Conservation (phyloP, 495 filamentous ascomycete genomes). For the Annulohypoxylon nitens region DNA sequence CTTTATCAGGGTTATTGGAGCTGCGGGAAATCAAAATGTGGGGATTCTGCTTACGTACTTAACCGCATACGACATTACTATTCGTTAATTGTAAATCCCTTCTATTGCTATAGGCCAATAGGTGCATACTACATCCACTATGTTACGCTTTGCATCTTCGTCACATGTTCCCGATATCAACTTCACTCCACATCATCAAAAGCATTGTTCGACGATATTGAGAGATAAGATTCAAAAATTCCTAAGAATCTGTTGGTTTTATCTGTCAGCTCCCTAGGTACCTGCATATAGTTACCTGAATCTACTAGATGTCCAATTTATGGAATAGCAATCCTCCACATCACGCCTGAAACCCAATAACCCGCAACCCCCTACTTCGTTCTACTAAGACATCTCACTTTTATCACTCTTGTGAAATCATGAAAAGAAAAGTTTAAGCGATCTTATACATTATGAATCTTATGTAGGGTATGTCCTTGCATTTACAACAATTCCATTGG, state of each 20-base stretch:
- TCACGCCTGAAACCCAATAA: constrained; percentile 12
- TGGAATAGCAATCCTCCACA: background rate
- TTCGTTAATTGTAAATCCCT: background rate
- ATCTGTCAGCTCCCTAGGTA: background rate
- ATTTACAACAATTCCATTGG: constrained; percentile 19
- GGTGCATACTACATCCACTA: background rate
- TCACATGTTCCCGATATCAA: background rate
- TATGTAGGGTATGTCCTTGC: constrained; percentile 38
- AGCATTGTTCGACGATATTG: background rate
- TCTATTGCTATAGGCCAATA: background rate
- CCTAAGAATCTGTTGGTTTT: background rate
- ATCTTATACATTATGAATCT: constrained; percentile 37
- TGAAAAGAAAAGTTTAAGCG: constrained; percentile 30
- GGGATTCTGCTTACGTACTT: background rate
- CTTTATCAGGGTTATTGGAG: constrained; percentile 21
- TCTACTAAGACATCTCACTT: constrained; percentile 27
- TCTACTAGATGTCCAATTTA: background rate
- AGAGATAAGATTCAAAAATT: background rate
- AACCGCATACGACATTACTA: constrained; percentile 1
- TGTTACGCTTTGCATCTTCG: constrained; percentile 1
- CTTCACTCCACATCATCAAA: constrained; percentile 9
- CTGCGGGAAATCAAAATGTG: constrained; percentile 22
- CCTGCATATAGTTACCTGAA: background rate
- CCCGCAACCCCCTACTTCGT: constrained; percentile 4
- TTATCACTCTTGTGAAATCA: constrained; percentile 19